Conservation (phyloP, 2,329 filamentous ascomycete species). For the Aspergillus sp. region DNA sequence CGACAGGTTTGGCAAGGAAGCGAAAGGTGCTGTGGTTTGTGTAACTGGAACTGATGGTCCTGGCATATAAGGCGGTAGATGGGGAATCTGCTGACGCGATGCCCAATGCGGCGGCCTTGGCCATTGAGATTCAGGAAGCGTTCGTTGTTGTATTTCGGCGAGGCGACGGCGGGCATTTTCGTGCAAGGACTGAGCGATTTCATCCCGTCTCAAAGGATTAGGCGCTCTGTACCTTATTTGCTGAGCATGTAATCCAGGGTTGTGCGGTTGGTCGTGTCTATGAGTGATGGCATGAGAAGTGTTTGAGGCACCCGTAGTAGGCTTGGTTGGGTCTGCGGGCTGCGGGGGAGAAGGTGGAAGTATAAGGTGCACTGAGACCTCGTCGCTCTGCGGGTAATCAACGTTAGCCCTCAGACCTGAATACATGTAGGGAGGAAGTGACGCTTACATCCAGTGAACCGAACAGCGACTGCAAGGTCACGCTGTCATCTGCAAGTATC, state of each 20-base stretch:
- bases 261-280: slow-evolving; percentile 5
- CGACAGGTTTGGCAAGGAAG: not conserved
- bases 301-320: not conserved
- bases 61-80: slow-evolving; percentile 1
- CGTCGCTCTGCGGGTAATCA: slow-evolving; percentile 19
- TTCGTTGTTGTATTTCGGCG: slow-evolving; percentile 18
- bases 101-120: not conserved
- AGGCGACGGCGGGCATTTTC: slow-evolving; percentile 23
- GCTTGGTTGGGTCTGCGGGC: slow-evolving; percentile 6
- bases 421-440: too few relatives aligned
- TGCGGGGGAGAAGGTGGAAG: slow-evolving; percentile 38
- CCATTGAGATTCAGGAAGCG: not conserved
- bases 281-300: slow-evolving; percentile 12
- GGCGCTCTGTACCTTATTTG: slow-evolving; percentile 16
- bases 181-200: slow-evolving; percentile 21
- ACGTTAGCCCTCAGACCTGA: slow-evolving; percentile 4
- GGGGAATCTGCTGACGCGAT: slow-evolving; percentile 8
- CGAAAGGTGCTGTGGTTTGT: not conserved
- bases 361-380: slow-evolving; percentile 42
- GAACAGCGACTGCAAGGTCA: slow-evolving; percentile 51
- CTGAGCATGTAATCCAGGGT: slow-evolving; percentile 4
- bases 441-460: slow-evolving; percentile 50
- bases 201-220: slow-evolving; percentile 12
- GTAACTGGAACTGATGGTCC: slow-evolving; percentile 1
- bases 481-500: slow-evolving; percentile 50